Base-by-base conservation (phyloP, 495 filamentous ascomycete species). In the Elaphomyces granulatus region DNA sequence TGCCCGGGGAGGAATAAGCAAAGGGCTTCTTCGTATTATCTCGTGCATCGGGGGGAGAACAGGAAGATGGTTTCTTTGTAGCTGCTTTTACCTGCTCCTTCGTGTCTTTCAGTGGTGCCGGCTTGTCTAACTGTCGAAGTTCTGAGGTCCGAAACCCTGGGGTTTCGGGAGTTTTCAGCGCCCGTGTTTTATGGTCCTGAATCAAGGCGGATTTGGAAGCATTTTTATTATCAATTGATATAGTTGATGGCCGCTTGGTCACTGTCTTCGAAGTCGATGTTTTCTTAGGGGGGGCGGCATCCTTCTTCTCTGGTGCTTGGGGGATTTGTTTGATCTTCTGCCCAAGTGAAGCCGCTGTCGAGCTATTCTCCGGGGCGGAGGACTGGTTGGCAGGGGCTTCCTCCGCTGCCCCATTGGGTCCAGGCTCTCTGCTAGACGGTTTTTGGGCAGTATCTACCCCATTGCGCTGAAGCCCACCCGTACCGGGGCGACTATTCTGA, bases 211-310 rank as follows among this genome's bases (percentile, higher is more conserved):
- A 35, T 41, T 48, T 46, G 45, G 41, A 15, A 32, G 30, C 8
- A 10, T 17, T 12, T 37, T 44, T 59, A 53, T 57, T 57, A 45
- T 18, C 45, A 15, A 63, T 52, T 16, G 61, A 50, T 31, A 63
- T 56, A 16, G 53, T 58, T n/a, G 63, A 59, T 15, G 63, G 59
- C 20, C 53, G 56, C 43, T 66, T 68, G 38, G 54, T 55, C 2
- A 56, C 46, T 19, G 56, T 49, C 44, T 63, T 66, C 8, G 49
- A 47, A 32, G 56, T 32, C 26, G 49, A 14, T 15, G 50, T 8
- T 15, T 54, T 47, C 51, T 56, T 53, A 3, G 51, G 23, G 12
- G 45, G 26, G 36, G 47, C 20, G 9, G 50, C 31, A 34, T 49
- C 46, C 26, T 40, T 43, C 26, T 38, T 48, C 18, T 28, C 32